Conservation (phyloP, 306 rosid species). For the Sindora glabra region DNA sequence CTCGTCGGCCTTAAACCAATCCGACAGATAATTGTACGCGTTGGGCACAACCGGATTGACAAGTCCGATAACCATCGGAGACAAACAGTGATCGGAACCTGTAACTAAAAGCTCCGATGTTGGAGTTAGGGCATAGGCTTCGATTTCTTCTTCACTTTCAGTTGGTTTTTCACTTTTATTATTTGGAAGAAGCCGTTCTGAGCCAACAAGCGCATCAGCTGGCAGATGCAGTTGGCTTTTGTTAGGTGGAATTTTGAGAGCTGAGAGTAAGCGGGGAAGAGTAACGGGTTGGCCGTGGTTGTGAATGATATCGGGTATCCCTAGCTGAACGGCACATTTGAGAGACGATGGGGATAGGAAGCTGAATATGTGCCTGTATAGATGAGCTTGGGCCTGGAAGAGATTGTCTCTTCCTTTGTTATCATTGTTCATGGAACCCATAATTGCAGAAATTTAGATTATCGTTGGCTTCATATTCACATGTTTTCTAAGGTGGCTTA, state of each 20-base stretch:
- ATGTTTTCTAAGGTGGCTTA: too few relatives aligned
- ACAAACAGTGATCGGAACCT: neutral
- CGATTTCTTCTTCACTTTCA: slow-evolving; percentile 8
- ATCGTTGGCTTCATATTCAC: too few relatives aligned
- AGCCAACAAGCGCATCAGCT: too few relatives aligned
- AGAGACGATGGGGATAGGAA: neutral
- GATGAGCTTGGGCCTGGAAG: slow-evolving; percentile 19
- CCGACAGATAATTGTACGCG: slow-evolving; percentile 1
- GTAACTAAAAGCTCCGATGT: slow-evolving; percentile 15
- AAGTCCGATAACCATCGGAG: neutral
- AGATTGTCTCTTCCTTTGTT: neutral
- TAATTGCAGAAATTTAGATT: too few relatives aligned
- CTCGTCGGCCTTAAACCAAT: slow-evolving; percentile 5
- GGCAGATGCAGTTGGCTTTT: too few relatives aligned
- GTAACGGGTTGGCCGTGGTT: too few relatives aligned
- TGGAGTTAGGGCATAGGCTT: slow-evolving; percentile 18
- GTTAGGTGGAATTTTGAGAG: too few relatives aligned
- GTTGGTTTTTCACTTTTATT: slow-evolving; percentile 10
- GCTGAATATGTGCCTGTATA: slow-evolving; percentile 14
- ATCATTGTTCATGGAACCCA: neutral
- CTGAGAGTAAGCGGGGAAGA: too few relatives aligned
- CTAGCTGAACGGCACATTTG: slow-evolving; percentile 15
- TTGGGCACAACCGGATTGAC: neutral
- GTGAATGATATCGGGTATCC: too few relatives aligned
- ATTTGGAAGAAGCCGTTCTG: too few relatives aligned